Percentiles rank a stretch among this genome's conserved stretches.
These are phyloP conservation scores for Solanum virginianum DNA, from an alignment of 257 asterid genomes.

Conservation along the genomic window DNA sequence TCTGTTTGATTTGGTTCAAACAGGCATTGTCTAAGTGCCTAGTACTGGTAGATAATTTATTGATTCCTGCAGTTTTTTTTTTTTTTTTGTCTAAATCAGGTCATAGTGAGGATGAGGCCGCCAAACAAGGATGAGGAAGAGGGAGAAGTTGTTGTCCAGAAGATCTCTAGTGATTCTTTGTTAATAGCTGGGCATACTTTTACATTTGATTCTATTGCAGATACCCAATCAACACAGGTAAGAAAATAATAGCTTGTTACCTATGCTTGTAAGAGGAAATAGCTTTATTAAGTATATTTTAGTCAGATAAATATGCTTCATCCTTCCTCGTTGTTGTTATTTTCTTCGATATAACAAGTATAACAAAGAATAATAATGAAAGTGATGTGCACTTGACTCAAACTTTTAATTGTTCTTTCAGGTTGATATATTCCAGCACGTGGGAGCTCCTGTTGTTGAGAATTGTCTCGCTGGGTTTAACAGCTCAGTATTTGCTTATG, in stretches of 20 bases:
- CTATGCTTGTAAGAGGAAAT: neutral
- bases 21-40: neutral
- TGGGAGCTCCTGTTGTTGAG: conserved; percentile 92
- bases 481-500: conserved; percentile 97
- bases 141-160: conserved; percentile 57
- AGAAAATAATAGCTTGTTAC: neutral
- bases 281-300: neutral
- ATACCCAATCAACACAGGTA: conserved; percentile 73
- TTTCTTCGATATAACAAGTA: neutral
- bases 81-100: conserved; percentile 26
- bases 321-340: neutral
- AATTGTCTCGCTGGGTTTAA: conserved; percentile 95
- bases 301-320: neutral
- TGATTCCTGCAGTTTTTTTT: neutral
- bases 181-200: conserved; percentile 71
- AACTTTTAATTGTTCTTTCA: conserved; percentile 16
- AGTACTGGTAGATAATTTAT: neutral
- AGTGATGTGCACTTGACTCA: neutral
- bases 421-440: conserved; percentile 78
- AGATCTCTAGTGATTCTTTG: conserved; percentile 49
- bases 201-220: conserved; percentile 86
- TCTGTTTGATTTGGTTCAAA: neutral
- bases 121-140: conserved; percentile 71
- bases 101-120: conserved; percentile 88
- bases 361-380: neutral